Evolutionary conservation across 208 protist species (phyloP).

Genomic region (Trypanosoma conorhini): DNA sequence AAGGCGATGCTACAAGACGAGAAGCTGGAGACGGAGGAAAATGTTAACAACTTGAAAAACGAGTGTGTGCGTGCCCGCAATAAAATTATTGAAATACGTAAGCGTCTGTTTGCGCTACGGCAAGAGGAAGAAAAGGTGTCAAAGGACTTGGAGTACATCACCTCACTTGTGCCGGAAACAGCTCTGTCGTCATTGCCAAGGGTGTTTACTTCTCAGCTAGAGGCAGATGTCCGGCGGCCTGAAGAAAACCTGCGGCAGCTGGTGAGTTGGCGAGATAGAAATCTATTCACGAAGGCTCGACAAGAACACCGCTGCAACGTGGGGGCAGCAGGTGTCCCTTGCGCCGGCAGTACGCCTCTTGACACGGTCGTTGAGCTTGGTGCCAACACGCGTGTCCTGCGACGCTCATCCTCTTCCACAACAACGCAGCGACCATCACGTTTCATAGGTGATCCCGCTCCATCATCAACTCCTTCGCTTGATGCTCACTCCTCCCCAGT

Average conservation of each 20-base stretch:
- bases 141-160: constrained; percentile 15
- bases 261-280: neutral
- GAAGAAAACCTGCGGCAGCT: constrained; percentile 11
- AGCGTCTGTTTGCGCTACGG: neutral
- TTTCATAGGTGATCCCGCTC: neutral
- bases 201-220: neutral
- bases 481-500: neutral
- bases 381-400: neutral
- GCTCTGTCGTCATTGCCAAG: neutral
- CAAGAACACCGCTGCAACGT: constrained; percentile 2
- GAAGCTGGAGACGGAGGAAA: constrained; percentile 11
- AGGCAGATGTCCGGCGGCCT: neutral
- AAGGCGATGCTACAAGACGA: constrained; percentile 18
- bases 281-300: constrained; percentile 16
- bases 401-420: neutral
- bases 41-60: constrained; percentile 2
- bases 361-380: neutral
- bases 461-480: neutral
- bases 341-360: neutral
- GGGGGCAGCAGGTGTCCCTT: neutral
- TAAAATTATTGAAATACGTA: constrained; percentile 3
- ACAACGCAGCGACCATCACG: neutral
- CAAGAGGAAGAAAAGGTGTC: constrained; percentile 2
- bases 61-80: constrained; percentile 10
- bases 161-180: neutral